Conservation (phyloP, 2,329 filamentous ascomycete genomes). For the Trichoderma simmonsii region DNA sequence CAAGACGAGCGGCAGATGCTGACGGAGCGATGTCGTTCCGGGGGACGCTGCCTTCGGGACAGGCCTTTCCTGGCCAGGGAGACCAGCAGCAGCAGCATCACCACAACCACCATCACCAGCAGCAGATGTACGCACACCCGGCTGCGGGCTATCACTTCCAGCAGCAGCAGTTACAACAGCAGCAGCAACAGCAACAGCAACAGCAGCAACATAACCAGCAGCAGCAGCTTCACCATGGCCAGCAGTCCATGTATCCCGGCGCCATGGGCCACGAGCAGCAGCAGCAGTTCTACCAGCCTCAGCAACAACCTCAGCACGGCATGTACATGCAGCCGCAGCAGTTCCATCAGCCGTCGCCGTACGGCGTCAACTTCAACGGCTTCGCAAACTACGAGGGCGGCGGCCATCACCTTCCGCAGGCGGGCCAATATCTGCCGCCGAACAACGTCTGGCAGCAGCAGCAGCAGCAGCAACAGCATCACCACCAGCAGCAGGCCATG, state of each 20-base stretch:
- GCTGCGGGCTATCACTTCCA: constrained; percentile 21
- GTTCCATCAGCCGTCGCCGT: constrained; percentile 22
- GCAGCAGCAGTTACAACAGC: constrained; percentile 24
- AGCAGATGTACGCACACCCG: background rate
- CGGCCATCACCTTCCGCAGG: constrained; percentile 20
- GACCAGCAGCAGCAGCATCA: constrained; percentile 28
- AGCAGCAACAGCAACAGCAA: constrained; percentile 20
- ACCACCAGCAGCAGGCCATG: constrained; percentile 19
- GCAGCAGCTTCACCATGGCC: constrained; percentile 24
- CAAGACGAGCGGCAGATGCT: constrained; percentile 21
- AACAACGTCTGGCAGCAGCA: constrained; percentile 18
- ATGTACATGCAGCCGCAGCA: constrained; percentile 25
- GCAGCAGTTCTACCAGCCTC: constrained; percentile 26
- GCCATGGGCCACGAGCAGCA: constrained; percentile 24
- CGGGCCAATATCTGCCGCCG: constrained; percentile 14
- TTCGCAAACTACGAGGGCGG: constrained; percentile 17
- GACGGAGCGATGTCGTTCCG: constrained; percentile 32
- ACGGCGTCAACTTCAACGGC: constrained; percentile 14
- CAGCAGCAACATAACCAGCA: constrained; percentile 21
- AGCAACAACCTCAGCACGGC: constrained; percentile 21
- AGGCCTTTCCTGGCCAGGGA: constrained; percentile 39
- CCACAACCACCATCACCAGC: constrained; percentile 20
- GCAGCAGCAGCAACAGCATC: constrained; percentile 24
- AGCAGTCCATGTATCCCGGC: constrained; percentile 21
- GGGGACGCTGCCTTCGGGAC: constrained; percentile 40